Conservation (phyloP, 1,139 yeast genomes). For the Geotrichum klebahnii region DNA sequence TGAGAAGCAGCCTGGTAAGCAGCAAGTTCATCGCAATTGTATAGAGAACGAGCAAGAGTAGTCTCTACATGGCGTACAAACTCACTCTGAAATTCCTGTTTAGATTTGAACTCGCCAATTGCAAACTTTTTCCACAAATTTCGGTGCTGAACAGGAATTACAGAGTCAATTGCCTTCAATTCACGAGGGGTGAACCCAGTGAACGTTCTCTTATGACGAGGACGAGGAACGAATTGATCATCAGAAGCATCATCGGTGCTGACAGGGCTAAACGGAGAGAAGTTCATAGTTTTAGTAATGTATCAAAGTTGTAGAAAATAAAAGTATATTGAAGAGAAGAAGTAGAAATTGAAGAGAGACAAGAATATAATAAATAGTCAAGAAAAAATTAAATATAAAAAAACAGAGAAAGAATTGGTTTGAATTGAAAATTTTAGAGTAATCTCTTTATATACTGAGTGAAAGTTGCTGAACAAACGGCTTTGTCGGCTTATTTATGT, state of each 20-base stretch:
- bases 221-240: slow-evolving; percentile 19
- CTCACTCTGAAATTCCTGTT: slow-evolving; percentile 60
- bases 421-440: too few relatives aligned
- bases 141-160: slow-evolving; percentile 75
- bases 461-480: too few relatives aligned
- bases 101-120: slow-evolving; percentile 48
- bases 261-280: slow-evolving; percentile 15
- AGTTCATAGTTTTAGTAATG: too few relatives aligned
- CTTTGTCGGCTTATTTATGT: too few relatives aligned
- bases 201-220: slow-evolving; percentile 54
- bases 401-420: too few relatives aligned
- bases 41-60: slow-evolving; percentile 79
- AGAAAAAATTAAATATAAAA: too few relatives aligned
- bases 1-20: slow-evolving; percentile 87
- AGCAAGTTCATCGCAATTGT: slow-evolving; percentile 87
- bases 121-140: slow-evolving; percentile 69
- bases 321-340: too few relatives aligned
- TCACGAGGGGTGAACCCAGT: slow-evolving; percentile 94
- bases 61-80: slow-evolving; percentile 88
- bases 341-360: too few relatives aligned
- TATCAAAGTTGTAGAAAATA: too few relatives aligned
- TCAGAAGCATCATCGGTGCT: slow-evolving; percentile 9
- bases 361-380: too few relatives aligned
- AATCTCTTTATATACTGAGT: too few relatives aligned
- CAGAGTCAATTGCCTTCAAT: slow-evolving; percentile 73